Conservation (phyloP, 2,329 filamentous ascomycete genomes). For the Amphichorda felina region DNA sequence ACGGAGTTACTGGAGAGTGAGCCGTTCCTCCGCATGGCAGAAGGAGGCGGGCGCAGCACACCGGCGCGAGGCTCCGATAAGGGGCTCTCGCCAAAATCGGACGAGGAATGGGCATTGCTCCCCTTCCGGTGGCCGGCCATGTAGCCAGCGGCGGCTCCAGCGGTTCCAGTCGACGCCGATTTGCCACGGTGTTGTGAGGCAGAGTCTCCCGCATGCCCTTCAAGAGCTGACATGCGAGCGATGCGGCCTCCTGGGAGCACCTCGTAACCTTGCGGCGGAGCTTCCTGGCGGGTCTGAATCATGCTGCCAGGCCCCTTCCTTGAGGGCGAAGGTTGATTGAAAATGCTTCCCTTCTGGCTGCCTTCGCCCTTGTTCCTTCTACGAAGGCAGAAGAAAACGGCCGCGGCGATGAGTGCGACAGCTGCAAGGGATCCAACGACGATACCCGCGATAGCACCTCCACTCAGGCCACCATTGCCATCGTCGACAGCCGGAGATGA, state of each 20-base stretch:
- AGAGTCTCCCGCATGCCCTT: conserved; percentile 57
- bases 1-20: conserved; percentile 80
- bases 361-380: conserved; percentile 35
- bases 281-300: conserved; percentile 12
- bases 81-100: conserved; percentile 60
- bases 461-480: conserved; percentile 41
- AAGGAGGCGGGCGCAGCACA: conserved; percentile 45
- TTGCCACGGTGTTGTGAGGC: conserved; percentile 35
- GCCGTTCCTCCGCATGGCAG: conserved; percentile 59
- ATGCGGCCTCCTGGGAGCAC: conserved; percentile 80
- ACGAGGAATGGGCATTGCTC: conserved; percentile 50
- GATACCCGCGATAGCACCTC: conserved; percentile 85
- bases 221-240: conserved; percentile 88
- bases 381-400: conserved; percentile 56
- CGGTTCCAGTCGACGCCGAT: conserved; percentile 27
- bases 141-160: conserved; percentile 34
- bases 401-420: conserved; percentile 52
- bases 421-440: conserved; percentile 71
- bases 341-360: conserved; percentile 59
- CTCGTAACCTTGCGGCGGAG: conserved; percentile 47
- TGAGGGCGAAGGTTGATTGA: conserved; percentile 75
- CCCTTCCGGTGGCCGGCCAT: conserved; percentile 30
- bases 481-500: conserved; percentile 13
- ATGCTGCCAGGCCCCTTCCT: conserved; percentile 34
- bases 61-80: conserved; percentile 49